phyloP scores from a whole-genome alignment of 257 asterid species.

The Nicotiana otophora region DNA sequence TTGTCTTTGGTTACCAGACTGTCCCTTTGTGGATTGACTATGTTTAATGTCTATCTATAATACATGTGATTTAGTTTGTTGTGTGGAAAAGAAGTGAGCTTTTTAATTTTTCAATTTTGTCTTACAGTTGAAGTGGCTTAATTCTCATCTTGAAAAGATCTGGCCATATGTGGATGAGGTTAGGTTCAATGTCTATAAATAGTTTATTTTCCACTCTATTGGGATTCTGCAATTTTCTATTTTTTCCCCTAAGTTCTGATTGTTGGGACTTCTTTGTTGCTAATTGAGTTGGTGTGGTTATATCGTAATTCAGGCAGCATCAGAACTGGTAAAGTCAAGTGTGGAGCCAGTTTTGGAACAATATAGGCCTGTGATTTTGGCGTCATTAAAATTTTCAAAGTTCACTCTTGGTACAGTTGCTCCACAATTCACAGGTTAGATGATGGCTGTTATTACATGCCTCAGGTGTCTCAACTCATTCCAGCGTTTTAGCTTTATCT shows the following conservation, averaged over 20 bases:
- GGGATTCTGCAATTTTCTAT: neutral
- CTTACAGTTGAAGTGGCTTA: slow-evolving; percentile 84
- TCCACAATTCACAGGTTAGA: slow-evolving; percentile 75
- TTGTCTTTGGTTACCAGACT: neutral
- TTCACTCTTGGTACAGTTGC: slow-evolving; percentile 94
- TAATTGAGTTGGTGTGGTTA: neutral
- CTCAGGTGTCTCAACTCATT: neutral
- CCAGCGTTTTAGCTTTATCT: neutral
- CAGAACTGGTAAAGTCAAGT: slow-evolving; percentile 58
- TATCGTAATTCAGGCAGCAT: slow-evolving; percentile 63
- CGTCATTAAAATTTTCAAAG: slow-evolving; percentile 78
- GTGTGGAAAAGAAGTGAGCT: neutral
- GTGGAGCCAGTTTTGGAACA: slow-evolving; percentile 90
- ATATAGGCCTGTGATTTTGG: slow-evolving; percentile 64
- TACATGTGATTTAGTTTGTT: neutral
- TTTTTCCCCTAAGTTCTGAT: neutral
- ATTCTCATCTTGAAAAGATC: slow-evolving; percentile 60
- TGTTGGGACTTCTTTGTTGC: neutral
- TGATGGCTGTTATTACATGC: neutral
- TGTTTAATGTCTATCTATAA: neutral
- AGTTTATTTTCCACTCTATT: neutral
- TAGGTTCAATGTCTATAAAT: neutral
- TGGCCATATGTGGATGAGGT: slow-evolving; percentile 95
- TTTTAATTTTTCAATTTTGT: neutral
- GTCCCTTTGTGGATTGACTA: neutral